phyloP scores from a whole-genome alignment of 2,329 filamentous ascomycete genomes.

The Talaromyces sp. region DNA sequence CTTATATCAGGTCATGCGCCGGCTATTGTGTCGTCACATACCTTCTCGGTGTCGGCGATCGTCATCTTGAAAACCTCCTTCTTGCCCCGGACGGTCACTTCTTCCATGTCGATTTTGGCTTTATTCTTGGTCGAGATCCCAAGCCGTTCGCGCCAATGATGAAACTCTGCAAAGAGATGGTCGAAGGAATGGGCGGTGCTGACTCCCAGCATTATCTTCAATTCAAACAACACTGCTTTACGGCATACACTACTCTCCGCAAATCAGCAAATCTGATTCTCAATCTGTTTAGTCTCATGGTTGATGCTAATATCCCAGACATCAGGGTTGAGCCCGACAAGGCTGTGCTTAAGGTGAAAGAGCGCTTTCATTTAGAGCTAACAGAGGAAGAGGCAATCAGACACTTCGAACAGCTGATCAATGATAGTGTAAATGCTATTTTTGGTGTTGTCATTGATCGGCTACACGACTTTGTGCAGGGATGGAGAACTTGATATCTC shows the following conservation, averaged over 20 bases:
- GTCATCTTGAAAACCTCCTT: constrained; percentile 91
- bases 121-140: constrained; percentile 92
- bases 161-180: constrained; percentile 97
- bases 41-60: constrained; percentile 90
- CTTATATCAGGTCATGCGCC: constrained; percentile 90
- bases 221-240: constrained; percentile 95
- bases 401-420: constrained; percentile 83
- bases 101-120: constrained; percentile 98
- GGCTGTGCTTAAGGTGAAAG: constrained; percentile 89
- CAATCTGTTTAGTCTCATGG: constrained; percentile 94
- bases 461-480: constrained; percentile 89
- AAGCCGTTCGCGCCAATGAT: constrained; percentile 96
- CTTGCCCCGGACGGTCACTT: constrained; percentile 88
- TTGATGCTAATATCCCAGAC: constrained; percentile 94
- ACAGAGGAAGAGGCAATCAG: constrained; percentile 87
- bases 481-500: constrained; percentile 63
- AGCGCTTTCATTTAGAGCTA: constrained; percentile 87
- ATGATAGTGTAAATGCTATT: constrained; percentile 82
- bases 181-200: constrained; percentile 92
- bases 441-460: constrained; percentile 94
- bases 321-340: constrained; percentile 90
- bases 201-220: constrained; percentile 74
- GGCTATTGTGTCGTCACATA: constrained; percentile 99
- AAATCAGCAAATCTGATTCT: constrained; percentile 88
- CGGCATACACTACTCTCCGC: constrained; percentile 84